Evolutionary conservation across 2,329 filamentous ascomycete genomes (phyloP).

Genomic region (Aspergillus caelatus): DNA sequence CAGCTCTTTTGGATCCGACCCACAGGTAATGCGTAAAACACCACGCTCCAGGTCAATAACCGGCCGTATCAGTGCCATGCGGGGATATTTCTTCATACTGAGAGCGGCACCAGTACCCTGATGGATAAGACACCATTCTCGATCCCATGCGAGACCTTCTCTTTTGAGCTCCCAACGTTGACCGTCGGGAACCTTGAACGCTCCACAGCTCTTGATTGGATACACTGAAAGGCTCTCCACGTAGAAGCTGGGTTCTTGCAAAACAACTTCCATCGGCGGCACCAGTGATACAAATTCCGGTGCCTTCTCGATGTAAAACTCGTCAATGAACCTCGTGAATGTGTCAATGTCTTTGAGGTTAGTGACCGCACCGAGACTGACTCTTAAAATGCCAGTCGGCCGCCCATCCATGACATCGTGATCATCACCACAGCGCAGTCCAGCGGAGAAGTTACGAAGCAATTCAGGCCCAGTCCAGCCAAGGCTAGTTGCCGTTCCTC

Average conservation of each 20-base stretch:
- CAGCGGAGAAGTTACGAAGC: constrained; percentile 79
- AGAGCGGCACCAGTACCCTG: constrained; percentile 80
- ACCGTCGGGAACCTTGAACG: constrained; percentile 68
- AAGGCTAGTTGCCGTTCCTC: constrained; percentile 76
- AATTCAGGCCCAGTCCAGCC: constrained; percentile 78
- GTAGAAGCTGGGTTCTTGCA: constrained; percentile 40
- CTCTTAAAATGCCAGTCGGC: constrained; percentile 82
- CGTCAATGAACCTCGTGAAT: constrained; percentile 71
- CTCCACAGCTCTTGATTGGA: constrained; percentile 92
- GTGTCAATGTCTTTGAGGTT: constrained; percentile 71
- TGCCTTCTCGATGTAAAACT: constrained; percentile 62
- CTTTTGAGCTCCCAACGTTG: constrained; percentile 73
- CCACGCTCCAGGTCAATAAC: constrained; percentile 70
- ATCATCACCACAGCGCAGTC: constrained; percentile 80
- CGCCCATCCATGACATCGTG: constrained; percentile 81
- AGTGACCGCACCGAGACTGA: constrained; percentile 90
- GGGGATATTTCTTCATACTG: constrained; percentile 84
- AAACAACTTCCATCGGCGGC: constrained; percentile 15
- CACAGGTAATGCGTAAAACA: constrained; percentile 60
- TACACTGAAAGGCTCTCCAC: constrained; percentile 75
- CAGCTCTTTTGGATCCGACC: constrained; percentile 33
- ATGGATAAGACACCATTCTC: constrained; percentile 95
- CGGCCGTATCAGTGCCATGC: constrained; percentile 83
- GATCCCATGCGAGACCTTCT: constrained; percentile 90
- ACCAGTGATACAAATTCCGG: constrained; percentile 22